Conservation (phyloP, 2,329 filamentous ascomycete genomes). For the Claviceps digitariae region DNA sequence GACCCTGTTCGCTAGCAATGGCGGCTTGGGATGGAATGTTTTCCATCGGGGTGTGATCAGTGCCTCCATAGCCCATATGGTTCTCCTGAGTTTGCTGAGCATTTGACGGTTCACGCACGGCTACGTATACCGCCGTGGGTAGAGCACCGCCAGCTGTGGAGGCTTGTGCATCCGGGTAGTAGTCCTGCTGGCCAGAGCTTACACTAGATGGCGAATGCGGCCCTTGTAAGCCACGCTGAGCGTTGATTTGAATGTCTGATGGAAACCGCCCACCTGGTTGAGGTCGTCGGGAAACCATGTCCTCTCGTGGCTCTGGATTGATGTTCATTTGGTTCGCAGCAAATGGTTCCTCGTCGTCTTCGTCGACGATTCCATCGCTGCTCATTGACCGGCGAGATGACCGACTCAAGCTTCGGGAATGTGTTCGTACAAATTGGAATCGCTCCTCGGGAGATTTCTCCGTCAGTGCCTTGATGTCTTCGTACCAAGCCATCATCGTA, state of each 20-base stretch:
- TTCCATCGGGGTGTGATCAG: conserved; percentile 30
- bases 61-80: conserved; percentile 31
- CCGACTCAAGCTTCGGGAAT: conserved; percentile 65
- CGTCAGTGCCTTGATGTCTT: conserved; percentile 80
- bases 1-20: conserved; percentile 35
- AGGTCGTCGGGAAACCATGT: conserved; percentile 49
- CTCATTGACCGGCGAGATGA: conserved; percentile 48
- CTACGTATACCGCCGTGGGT: conserved; percentile 23
- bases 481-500: conserved; percentile 94
- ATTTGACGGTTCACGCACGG: conserved; percentile 10
- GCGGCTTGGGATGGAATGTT: conserved; percentile 37
- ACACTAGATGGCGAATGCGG: conserved; percentile 70
- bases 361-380: conserved; percentile 68
- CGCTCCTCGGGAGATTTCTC: conserved; percentile 82
- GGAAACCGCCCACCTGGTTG: conserved; percentile 94
- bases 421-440: conserved; percentile 71
- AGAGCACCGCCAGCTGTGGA: conserved; percentile 44
- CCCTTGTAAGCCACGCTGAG: conserved; percentile 64
- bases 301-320: conserved; percentile 34
- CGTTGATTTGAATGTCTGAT: conserved; percentile 77
- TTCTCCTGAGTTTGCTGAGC: conserved; percentile 3
- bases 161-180: conserved; percentile 38
- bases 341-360: conserved; percentile 53
- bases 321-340: conserved; percentile 32
- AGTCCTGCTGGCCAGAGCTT: conserved; percentile 47